These are phyloP conservation scores for Venturia aucupariae DNA, from an alignment of 2,329 filamentous ascomycete species.

Conservation along the genomic window DNA sequence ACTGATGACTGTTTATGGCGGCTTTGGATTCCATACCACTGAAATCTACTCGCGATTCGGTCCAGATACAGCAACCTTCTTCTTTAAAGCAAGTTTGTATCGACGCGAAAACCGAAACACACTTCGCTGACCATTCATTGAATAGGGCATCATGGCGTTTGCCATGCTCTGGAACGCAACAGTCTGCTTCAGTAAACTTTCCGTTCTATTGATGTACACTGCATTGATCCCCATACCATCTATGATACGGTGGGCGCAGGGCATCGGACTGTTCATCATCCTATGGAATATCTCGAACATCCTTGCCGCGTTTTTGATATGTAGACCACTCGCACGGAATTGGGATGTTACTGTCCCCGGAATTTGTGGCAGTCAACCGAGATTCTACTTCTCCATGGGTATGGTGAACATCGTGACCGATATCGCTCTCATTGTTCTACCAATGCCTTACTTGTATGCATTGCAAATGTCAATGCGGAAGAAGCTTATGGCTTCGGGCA, in stretches of 20 bases:
- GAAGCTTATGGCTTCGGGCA: slow-evolving; percentile 18
- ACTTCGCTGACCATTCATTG: not conserved
- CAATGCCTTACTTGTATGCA: slow-evolving; percentile 20
- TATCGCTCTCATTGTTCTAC: slow-evolving; percentile 18
- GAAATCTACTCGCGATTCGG: slow-evolving; percentile 19
- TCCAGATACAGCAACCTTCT: slow-evolving; percentile 18
- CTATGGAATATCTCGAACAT: not conserved
- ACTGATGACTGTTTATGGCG: slow-evolving; percentile 19
- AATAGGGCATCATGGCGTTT: slow-evolving; percentile 19
- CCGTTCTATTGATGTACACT: slow-evolving; percentile 20
- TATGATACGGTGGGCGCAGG: slow-evolving; percentile 15
- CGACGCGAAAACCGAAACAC: not conserved
- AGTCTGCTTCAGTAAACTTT: slow-evolving; percentile 20
- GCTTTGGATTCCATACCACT: slow-evolving; percentile 19
- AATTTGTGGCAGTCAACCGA: slow-evolving; percentile 19
- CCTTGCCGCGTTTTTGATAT: not conserved
- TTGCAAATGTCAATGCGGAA: slow-evolving; percentile 16
- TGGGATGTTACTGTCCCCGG: slow-evolving; percentile 13
- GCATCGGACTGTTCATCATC: not conserved
- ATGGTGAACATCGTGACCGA: slow-evolving; percentile 20
- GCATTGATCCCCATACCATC: slow-evolving; percentile 18
- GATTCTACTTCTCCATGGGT: slow-evolving; percentile 18
- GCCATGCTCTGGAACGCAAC: slow-evolving; percentile 20
- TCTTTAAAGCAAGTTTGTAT: slow-evolving; percentile 19
- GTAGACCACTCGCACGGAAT: not conserved